Base-by-base conservation (phyloP, 2,329 filamentous ascomycete genomes). In the Epichloe hybrida region DNA sequence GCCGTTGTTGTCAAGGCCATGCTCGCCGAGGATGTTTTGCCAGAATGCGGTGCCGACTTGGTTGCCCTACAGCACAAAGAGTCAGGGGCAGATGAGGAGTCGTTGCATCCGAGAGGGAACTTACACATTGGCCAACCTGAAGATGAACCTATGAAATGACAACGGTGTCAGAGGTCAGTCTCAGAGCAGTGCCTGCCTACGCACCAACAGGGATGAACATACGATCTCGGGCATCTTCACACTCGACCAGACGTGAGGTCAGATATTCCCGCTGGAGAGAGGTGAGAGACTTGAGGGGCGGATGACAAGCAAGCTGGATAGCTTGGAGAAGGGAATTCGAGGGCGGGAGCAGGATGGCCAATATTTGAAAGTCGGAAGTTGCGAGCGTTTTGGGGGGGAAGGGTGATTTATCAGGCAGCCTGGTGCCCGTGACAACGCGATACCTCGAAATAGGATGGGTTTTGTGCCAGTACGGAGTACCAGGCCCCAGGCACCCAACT, bases 41-140 rank as follows among this genome's bases (percentile, higher is more conserved):
- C 93, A 98, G 82, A 98, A 98, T 75, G 93, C 93, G 79, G 93
- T 91, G 90, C 93, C 93, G 65, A 97, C 95, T 87, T 97, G 93
- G 86, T 97, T 97, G 83, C 93, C 91, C 90, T 96, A 66, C 63
- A 59, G 55, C 62, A 71, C 66, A 59, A 54, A 49, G 52, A 35
- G 17, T 54, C 27, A 36, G 43, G 11, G 9, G n/a, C 15, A 31
- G 12, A 47, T 6, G 17, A 23, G 15, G 37, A 21, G 5, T 3
- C n/a, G 23, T 3, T n/a, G 17, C 12, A 9, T n/a, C 17, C 2
- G 13, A 6, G 9, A 13, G 50, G 50, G 52, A 47, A 75, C 74
- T 72, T 73, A 96, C 90, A 80, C 91, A 97, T 84, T 97, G 93
- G 75, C 93, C 93, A 80, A 93, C 97, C 79, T 97, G 93, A 66